These are phyloP conservation scores for Mycena filopes DNA, from an alignment of 768 basidiomycete genomes.

Conservation along the genomic window DNA sequence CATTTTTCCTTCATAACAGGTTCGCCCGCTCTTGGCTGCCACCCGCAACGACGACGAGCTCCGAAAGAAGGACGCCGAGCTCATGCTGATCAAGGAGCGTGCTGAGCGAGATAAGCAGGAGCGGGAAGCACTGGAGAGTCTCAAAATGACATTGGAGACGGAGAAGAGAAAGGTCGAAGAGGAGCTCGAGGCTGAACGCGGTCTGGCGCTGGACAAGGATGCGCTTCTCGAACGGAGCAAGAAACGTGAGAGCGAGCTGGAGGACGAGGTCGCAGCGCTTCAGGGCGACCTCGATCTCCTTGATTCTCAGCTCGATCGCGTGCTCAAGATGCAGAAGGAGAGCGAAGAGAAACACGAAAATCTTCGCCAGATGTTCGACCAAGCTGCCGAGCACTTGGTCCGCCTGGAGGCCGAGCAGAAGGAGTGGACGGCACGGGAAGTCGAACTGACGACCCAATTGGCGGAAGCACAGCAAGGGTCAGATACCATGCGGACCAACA, in stretches of 20 bases:
- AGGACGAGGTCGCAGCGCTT: constrained; percentile 84
- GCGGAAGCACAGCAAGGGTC: constrained; percentile 68
- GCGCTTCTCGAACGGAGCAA: constrained; percentile 84
- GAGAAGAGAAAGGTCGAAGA: constrained; percentile 88
- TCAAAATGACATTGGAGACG: constrained; percentile 84
- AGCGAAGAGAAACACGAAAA: constrained; percentile 82
- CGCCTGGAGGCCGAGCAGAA: constrained; percentile 82
- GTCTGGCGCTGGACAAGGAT: constrained; percentile 85
- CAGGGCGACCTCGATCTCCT: constrained; percentile 87
- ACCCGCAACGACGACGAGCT: constrained; percentile 94
- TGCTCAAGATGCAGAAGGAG: constrained; percentile 80
- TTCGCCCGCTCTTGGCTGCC: constrained; percentile 92
- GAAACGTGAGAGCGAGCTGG: constrained; percentile 83
- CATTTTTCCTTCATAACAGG: constrained; percentile 57
- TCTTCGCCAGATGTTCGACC: constrained; percentile 77
- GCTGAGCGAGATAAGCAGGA: constrained; percentile 90
- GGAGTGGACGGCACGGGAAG: constrained; percentile 72
- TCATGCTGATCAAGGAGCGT: constrained; percentile 81
- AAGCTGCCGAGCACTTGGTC: constrained; percentile 88
- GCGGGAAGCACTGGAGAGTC: constrained; percentile 77
- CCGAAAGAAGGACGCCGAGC: constrained; percentile 85
- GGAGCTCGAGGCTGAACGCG: constrained; percentile 84
- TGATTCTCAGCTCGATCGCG: constrained; percentile 87
- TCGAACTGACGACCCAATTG: constrained; percentile 68
- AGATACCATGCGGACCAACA: constrained; percentile 64